These are phyloP conservation scores for Collybia mongolica DNA, from an alignment of 768 basidiomycete genomes.

Conservation along the genomic window DNA sequence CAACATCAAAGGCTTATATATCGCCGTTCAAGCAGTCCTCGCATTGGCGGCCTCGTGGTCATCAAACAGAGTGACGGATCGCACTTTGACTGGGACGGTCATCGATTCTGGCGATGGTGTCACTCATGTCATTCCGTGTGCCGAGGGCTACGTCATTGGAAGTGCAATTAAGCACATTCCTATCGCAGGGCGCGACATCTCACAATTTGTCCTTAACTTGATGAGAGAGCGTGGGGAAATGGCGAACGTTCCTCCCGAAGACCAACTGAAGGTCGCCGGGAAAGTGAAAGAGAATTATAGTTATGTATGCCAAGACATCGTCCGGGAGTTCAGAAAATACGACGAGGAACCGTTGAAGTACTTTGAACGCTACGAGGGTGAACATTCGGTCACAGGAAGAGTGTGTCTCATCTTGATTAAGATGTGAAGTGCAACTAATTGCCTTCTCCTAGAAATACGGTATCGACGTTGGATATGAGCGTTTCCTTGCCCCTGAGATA, in stretches of 20 bases:
- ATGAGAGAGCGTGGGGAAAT: slow-evolving; percentile 95
- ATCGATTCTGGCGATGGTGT: slow-evolving; percentile 99
- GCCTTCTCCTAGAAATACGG: slow-evolving; percentile 73
- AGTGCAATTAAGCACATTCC: slow-evolving; percentile 99
- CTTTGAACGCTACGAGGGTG: slow-evolving; percentile 92
- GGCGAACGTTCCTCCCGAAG: slow-evolving; percentile 88
- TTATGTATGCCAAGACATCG: slow-evolving; percentile 98
- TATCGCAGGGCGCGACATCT: slow-evolving; percentile 96
- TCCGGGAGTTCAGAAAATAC: slow-evolving; percentile 98
- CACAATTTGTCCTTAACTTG: slow-evolving; percentile 93
- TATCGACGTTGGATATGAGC: slow-evolving; percentile 95
- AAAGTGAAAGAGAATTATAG: slow-evolving; percentile 98
- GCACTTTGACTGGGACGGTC: slow-evolving; percentile 94
- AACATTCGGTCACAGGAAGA: slow-evolving; percentile 89
- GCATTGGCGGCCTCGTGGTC: slow-evolving; percentile 98
- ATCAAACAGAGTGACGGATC: slow-evolving; percentile 83
- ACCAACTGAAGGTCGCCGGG: slow-evolving; percentile 86
- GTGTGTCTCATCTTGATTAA: slow-evolving; percentile 41
- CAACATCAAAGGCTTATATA: slow-evolving; percentile 98
- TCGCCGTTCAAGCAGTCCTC: slow-evolving; percentile 97
- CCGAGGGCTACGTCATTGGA: slow-evolving; percentile 98
- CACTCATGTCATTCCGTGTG: slow-evolving; percentile 94
- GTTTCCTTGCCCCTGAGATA: slow-evolving; percentile 98
- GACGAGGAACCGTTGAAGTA: slow-evolving; percentile 94
- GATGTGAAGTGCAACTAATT: not conserved